A percentile compares a stretch with the other conserved stretches of the same genome.
phyloP scores from a whole-genome alignment of 192 early-diverging fungal species.

The Rhizoclosmatium sp. region DNA sequence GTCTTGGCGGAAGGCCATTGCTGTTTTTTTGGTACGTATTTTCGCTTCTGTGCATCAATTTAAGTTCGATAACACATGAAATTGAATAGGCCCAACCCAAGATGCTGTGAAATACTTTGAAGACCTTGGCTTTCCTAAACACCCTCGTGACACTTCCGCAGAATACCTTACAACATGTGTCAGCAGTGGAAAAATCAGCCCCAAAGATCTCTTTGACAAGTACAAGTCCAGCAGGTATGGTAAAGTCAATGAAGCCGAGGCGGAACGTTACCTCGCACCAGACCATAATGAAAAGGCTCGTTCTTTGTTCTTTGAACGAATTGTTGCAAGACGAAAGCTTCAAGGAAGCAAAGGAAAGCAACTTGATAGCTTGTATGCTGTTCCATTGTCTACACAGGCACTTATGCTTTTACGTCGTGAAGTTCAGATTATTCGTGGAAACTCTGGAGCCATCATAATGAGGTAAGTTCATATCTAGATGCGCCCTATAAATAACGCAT shows the following conservation, averaged over 20 bases:
- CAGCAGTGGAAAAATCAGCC: conserved; percentile 10
- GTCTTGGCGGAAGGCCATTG: conserved; percentile 53
- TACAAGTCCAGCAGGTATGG: conserved; percentile 20
- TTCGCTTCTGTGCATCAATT: neutral
- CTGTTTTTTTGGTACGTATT: conserved; percentile 47
- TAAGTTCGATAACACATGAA: too few species aligned
- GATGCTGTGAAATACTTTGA: conserved; percentile 38
- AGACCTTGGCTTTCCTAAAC: conserved; percentile 13
- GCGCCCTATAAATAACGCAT: neutral
- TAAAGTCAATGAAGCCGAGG: neutral
- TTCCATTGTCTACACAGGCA: conserved; percentile 7
- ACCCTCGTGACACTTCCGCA: conserved; percentile 27
- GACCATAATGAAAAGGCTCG: neutral
- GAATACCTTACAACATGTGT: conserved; percentile 34
- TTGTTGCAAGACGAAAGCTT: neutral
- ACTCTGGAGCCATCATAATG: conserved; percentile 60
- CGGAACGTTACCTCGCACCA: conserved; percentile 3
- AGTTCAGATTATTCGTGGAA: conserved; percentile 66
- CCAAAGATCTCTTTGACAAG: conserved; percentile 6
- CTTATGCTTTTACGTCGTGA: conserved; percentile 63
- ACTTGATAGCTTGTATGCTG: conserved; percentile 9
- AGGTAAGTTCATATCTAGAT: conserved; percentile 42
- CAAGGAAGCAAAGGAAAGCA: conserved; percentile 11
- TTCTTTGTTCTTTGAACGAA: neutral
- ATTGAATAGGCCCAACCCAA: conserved; percentile 4